Conservation (phyloP, 2,329 filamentous ascomycete species). For the Diaporthe longicolla region DNA sequence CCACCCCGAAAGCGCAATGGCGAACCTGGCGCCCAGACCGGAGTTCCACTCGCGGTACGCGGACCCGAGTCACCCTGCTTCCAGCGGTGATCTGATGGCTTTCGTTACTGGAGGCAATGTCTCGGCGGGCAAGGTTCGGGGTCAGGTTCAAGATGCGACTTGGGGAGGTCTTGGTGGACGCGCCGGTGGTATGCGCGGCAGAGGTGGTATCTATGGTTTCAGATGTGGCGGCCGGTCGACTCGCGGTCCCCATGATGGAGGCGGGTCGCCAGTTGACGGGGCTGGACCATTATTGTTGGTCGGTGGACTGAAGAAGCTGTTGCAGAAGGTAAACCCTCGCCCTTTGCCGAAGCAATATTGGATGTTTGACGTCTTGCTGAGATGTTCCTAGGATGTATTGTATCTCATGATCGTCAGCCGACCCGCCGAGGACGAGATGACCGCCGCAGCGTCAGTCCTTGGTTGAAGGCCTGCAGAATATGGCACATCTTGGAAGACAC, state of each 20-base stretch:
- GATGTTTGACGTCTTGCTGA: background rate
- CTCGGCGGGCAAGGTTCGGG: no score
- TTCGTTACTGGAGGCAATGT: conserved; percentile 44
- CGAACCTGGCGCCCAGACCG: conserved; percentile 45
- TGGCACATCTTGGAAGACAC: no score
- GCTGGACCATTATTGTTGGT: no score
- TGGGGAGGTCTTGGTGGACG: no score
- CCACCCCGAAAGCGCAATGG: conserved; percentile 41
- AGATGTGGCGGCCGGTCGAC: no score
- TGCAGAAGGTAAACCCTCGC: background rate
- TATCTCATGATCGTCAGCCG: conserved; percentile 43
- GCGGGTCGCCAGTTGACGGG: no score
- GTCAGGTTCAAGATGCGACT: no score
- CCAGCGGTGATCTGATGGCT: conserved; percentile 47
- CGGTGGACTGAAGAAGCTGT: no score
- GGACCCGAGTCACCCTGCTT: conserved; percentile 48
- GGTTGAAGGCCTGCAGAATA: background rate
- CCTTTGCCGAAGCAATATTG: background rate
- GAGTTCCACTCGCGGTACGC: conserved; percentile 49
- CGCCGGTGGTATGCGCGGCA: no score
- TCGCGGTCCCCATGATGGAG: no score
- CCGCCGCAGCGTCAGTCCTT: conserved; percentile 4
- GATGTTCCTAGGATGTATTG: conserved; percentile 38
- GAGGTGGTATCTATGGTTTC: no score
- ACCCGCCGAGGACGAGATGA: conserved; percentile 34